phyloP scores from a whole-genome alignment of 2,329 filamentous ascomycete genomes.

The Clarireedia hainanense region DNA sequence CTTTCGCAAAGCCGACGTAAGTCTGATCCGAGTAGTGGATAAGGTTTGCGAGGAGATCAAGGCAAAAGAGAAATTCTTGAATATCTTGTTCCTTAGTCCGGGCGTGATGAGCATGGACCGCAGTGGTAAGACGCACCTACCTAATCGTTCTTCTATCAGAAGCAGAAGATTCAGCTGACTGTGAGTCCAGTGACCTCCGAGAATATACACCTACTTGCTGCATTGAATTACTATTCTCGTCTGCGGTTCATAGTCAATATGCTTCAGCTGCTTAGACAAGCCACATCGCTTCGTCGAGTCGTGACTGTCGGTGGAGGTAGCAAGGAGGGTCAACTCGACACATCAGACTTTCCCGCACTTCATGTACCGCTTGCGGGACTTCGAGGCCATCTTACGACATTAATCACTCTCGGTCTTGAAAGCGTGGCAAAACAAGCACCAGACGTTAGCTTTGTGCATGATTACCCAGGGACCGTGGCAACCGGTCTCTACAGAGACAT shows the following conservation, averaged over 20 bases:
- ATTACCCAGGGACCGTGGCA: slow-evolving; percentile 39
- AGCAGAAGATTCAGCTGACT: slow-evolving; percentile 29
- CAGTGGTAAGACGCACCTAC: too few relatives aligned
- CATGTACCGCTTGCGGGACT: slow-evolving; percentile 14
- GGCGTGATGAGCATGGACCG: too few relatives aligned
- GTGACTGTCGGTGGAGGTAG: slow-evolving; percentile 42
- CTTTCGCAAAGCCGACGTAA: slow-evolving; percentile 40
- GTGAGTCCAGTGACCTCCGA: slow-evolving; percentile 22
- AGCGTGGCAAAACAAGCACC: slow-evolving; percentile 40
- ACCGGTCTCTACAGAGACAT: slow-evolving; percentile 34
- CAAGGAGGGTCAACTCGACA: slow-evolving; percentile 42
- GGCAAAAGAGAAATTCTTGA: slow-evolving; percentile 42
- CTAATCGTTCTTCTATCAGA: too few relatives aligned
- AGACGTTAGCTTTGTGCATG: slow-evolving; percentile 40
- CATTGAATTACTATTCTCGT: slow-evolving; percentile 45
- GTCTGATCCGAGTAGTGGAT: slow-evolving; percentile 41
- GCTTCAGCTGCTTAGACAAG: slow-evolving; percentile 41
- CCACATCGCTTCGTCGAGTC: slow-evolving; percentile 33
- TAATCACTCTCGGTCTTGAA: slow-evolving; percentile 42
- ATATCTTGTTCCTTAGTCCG: slow-evolving; percentile 46
- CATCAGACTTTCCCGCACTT: slow-evolving; percentile 33
- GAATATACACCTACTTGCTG: slow-evolving; percentile 24
- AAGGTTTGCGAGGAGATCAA: slow-evolving; percentile 42
- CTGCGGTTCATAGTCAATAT: slow-evolving; percentile 49
- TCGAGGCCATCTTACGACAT: slow-evolving; percentile 20